These are phyloP conservation scores for Astrothelium macrocarpum DNA, from an alignment of 495 filamentous ascomycete genomes.

Conservation along the genomic window DNA sequence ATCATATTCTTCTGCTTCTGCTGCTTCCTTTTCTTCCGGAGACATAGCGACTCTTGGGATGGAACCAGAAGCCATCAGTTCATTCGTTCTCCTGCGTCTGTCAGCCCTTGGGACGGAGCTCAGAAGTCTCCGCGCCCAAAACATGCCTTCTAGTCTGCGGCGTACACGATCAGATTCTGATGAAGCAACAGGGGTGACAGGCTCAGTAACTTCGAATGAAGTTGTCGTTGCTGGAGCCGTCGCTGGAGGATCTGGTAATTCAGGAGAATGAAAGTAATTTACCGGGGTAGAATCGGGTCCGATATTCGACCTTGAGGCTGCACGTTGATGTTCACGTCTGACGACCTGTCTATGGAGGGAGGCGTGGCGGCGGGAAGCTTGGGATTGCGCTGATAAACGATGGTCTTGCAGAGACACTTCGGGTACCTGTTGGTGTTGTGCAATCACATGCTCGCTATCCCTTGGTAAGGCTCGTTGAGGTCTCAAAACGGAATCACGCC, in stretches of 20 bases:
- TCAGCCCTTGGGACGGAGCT: neutral
- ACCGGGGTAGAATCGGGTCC: neutral
- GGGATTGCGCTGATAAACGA: neutral
- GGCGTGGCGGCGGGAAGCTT: neutral
- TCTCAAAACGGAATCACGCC: neutral
- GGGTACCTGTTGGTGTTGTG: neutral
- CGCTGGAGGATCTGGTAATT: neutral
- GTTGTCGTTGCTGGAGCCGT: neutral
- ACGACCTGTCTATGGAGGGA: neutral
- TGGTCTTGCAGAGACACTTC: neutral
- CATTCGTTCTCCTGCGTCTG: neutral
- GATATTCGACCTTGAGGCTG: neutral
- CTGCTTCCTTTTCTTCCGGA: too few species aligned
- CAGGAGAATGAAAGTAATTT: neutral
- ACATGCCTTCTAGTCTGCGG: neutral
- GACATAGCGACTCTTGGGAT: too few species aligned
- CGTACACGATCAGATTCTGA: neutral
- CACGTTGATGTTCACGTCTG: neutral
- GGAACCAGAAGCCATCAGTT: neutral
- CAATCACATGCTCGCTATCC: neutral
- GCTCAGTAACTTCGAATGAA: neutral
- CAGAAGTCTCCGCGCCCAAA: neutral
- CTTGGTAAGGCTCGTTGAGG: neutral
- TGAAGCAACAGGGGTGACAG: neutral
- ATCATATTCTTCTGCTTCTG: too few species aligned